A percentile compares a stretch with the other conserved stretches of the same genome.
Evolutionary conservation across 257 asterid species (phyloP).

Genomic region (Jasminum sambac): DNA sequence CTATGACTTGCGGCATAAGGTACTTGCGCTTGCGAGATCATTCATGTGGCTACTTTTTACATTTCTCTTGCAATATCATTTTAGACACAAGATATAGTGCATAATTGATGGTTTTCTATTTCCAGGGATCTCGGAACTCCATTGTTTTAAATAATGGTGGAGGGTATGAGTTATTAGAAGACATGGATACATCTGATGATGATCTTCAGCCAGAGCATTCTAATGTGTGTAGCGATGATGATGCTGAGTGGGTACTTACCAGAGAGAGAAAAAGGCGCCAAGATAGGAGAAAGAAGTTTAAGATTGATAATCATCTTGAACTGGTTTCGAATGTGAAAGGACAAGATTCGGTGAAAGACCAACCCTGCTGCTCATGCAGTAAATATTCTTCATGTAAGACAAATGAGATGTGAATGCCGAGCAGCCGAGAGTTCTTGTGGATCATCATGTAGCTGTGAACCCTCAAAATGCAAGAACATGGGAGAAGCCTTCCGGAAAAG

Average conservation of each 20-base stretch:
- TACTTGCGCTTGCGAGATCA: conserved; percentile 23
- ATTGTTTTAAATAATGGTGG: conserved; percentile 35
- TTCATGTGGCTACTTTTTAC: background rate
- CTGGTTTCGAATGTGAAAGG: conserved; percentile 18
- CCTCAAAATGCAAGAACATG: conserved; percentile 63
- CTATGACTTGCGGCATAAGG: conserved; percentile 79
- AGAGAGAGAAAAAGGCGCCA: conserved; percentile 42
- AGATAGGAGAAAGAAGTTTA: conserved; percentile 36
- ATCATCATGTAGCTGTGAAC: conserved; percentile 55
- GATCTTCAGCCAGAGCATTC: conserved; percentile 28
- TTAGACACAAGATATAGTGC: background rate
- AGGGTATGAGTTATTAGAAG: conserved; percentile 46
- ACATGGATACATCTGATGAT: conserved; percentile 88
- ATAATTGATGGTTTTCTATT: background rate
- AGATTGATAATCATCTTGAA: conserved; percentile 31
- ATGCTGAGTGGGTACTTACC: conserved; percentile 40
- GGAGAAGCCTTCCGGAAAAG: conserved; percentile 26
- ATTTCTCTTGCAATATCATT: background rate
- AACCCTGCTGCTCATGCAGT: conserved; percentile 75
- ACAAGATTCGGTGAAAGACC: background rate
- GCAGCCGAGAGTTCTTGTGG: conserved; percentile 56
- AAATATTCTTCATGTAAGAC: conserved; percentile 73
- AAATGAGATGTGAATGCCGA: conserved; percentile 75
- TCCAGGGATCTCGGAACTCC: conserved; percentile 66
- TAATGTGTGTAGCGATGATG: conserved; percentile 29